Percentiles rank a stretch among this genome's conserved stretches.
These are phyloP conservation scores for Malassezia slooffiae DNA, from an alignment of 1,284 basidiomycete genomes.

Conservation along the genomic window DNA sequence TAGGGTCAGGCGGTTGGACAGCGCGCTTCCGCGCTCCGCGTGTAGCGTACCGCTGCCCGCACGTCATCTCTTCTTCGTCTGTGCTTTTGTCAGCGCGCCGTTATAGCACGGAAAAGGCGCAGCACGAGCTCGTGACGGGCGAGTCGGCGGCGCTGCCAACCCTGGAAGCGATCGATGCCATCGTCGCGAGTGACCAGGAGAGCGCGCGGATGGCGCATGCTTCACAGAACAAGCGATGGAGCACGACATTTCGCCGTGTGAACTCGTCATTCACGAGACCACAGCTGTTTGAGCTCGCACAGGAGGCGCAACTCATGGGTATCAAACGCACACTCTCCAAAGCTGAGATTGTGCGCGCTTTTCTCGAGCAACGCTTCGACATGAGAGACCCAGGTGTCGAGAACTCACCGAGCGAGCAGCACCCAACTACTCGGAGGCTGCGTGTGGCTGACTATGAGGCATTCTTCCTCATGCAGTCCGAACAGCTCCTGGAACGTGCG, in stretches of 20 bases:
- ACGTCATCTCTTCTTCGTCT: no score
- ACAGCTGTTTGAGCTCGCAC: slow-evolving; percentile 10
- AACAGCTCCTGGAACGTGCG: no score
- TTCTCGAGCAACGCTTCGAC: slow-evolving; percentile 9
- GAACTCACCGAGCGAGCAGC: no score
- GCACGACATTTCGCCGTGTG: background rate
- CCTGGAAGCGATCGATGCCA: slow-evolving; percentile 5
- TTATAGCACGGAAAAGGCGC: no score
- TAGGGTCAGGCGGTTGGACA: no score
- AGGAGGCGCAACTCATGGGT: background rate
- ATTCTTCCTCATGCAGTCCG: no score
- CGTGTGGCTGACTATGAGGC: no score
- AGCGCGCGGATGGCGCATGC: background rate
- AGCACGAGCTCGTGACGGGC: no score
- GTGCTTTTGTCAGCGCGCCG: no score
- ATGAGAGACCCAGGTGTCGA: background rate
- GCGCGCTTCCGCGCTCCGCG: no score
- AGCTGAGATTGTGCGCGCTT: slow-evolving; percentile 1
- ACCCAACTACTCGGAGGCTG: no score
- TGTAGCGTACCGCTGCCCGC: no score
- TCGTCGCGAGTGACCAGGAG: background rate
- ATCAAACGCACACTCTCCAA: slow-evolving; percentile 2
- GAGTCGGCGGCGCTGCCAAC: slow-evolving; percentile 1
- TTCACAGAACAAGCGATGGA: background rate
- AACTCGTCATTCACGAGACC: slow-evolving; percentile 9